Base-by-base conservation (phyloP, 768 basidiomycete genomes). In the Cystofilobasidium ferigula region DNA sequence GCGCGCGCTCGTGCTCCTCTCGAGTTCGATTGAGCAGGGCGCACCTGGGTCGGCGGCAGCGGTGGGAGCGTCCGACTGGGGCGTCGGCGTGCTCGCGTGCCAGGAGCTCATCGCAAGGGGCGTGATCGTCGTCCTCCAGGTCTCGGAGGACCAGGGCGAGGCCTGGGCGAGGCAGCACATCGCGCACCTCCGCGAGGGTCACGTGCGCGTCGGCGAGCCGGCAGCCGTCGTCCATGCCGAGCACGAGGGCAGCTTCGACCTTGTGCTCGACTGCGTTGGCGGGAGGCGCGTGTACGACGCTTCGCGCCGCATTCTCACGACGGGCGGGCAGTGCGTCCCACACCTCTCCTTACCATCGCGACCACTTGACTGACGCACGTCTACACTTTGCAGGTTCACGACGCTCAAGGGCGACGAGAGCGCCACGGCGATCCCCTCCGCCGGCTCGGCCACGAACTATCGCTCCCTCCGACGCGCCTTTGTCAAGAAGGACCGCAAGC, bases 241-340 rank as follows among this genome's bases (percentile, higher is more conserved):
- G 30, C 70, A 71, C 58, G 73, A 74, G 57, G 69, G 70, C 5
- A 68, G 62, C 28, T 74, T 72, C 61, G 72, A 73, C 28, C 70
- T 70, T 14, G 72, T 74, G 1, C 60, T 74, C 18, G 72, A 74
- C 62, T 71, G 71, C 16, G 67, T 71, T 10, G 73, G 71, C 26
- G 72, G 70, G 4, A 45, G 64, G 16, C 69, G 69, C 63, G 63
- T 73, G 10, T 74, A 73, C 64, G 72, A 74, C 34, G 72, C 70
- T 16, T 66, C 65, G 4, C 64, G 73, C 42, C 69, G 71, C 1
- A 70, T 74, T 32, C 60, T 74, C 28, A 63, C 69, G 54, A 64
- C 69, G 58, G 69, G 71, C 1, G 73, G 73, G 13, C 43, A 54
- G 67, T 68, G 28, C 54, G 61, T 68, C 30, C 12, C 38, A 35